Evolutionary conservation across 2,329 filamentous ascomycete species (phyloP).

Genomic region (Coniochaeta prunicola): DNA sequence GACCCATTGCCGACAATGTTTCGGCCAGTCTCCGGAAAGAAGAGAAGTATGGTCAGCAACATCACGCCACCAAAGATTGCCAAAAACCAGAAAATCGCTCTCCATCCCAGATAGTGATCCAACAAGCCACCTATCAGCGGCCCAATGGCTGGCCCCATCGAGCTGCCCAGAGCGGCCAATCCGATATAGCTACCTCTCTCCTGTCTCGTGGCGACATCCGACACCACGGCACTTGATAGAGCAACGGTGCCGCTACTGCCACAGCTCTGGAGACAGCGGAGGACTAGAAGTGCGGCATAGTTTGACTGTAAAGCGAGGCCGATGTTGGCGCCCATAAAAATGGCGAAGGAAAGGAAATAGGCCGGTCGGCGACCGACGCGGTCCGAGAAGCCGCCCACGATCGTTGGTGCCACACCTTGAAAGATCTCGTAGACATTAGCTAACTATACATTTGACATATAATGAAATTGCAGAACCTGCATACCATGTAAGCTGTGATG

Average conservation of each 20-base stretch:
- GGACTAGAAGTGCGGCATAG: neutral
- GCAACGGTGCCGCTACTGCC: neutral
- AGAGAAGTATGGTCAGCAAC: constrained; percentile 26
- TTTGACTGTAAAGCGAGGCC: constrained; percentile 27
- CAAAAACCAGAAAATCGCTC: constrained; percentile 45
- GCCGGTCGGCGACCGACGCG: constrained; percentile 2
- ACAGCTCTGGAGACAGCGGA: neutral
- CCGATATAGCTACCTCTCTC: neutral
- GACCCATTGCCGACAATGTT: constrained; percentile 37
- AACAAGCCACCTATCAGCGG: constrained; percentile 43
- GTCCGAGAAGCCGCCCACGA: neutral
- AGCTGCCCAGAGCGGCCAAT: neutral
- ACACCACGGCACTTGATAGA: neutral
- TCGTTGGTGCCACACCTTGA: neutral
- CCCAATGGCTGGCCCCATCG: constrained; percentile 20
- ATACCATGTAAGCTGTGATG: no score
- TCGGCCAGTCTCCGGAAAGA: constrained; percentile 37
- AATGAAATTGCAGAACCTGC: no score
- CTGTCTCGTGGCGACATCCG: neutral
- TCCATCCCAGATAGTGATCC: constrained; percentile 39
- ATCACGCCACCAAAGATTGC: constrained; percentile 26
- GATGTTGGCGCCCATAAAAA: constrained; percentile 5
- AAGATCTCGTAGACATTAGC: neutral
- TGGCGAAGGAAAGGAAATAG: neutral
- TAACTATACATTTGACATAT: no score